These are phyloP conservation scores for Exophiala bonariae DNA, from an alignment of 2,329 filamentous ascomycete genomes.

Conservation along the genomic window DNA sequence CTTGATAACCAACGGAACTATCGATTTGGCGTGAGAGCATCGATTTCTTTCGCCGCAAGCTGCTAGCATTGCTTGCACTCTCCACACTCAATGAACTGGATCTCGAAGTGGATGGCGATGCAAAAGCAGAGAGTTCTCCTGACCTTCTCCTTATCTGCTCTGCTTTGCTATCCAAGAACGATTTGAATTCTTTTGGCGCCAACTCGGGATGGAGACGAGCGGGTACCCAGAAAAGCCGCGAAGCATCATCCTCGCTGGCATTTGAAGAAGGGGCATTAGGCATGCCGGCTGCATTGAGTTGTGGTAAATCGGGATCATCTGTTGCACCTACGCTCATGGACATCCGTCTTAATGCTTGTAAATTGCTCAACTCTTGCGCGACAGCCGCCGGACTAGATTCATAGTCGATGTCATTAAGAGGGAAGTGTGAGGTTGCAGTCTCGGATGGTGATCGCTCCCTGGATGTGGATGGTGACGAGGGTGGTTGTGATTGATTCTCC, in stretches of 20 bases:
- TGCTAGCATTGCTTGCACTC: slow-evolving; percentile 39
- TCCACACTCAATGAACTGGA: slow-evolving; percentile 27
- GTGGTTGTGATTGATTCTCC: slow-evolving; percentile 53
- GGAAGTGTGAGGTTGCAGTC: slow-evolving; percentile 62
- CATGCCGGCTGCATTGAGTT: slow-evolving; percentile 40
- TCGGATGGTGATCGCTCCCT: slow-evolving; percentile 55
- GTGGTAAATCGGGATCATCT: slow-evolving; percentile 57
- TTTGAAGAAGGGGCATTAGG: slow-evolving; percentile 45
- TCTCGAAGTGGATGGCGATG: slow-evolving; percentile 34
- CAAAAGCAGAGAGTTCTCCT: slow-evolving; percentile 65
- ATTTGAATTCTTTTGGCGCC: slow-evolving; percentile 94
- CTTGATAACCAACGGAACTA: slow-evolving; percentile 70
- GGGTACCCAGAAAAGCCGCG: slow-evolving; percentile 91
- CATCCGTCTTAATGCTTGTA: slow-evolving; percentile 86
- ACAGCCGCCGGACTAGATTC: slow-evolving; percentile 88
- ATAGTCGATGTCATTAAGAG: slow-evolving; percentile 81
- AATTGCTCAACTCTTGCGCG: slow-evolving; percentile 86
- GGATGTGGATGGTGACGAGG: slow-evolving; percentile 57
- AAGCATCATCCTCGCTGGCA: slow-evolving; percentile 78
- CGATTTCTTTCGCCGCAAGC: slow-evolving; percentile 83
- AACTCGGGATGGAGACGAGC: slow-evolving; percentile 91
- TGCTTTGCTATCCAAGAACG: slow-evolving; percentile 89
- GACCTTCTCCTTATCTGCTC: slow-evolving; percentile 85
- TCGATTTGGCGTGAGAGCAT: slow-evolving; percentile 94
- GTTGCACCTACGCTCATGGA: slow-evolving; percentile 82